phyloP scores from a whole-genome alignment of 1,284 basidiomycete genomes.

The Tylopilus sp. region DNA sequence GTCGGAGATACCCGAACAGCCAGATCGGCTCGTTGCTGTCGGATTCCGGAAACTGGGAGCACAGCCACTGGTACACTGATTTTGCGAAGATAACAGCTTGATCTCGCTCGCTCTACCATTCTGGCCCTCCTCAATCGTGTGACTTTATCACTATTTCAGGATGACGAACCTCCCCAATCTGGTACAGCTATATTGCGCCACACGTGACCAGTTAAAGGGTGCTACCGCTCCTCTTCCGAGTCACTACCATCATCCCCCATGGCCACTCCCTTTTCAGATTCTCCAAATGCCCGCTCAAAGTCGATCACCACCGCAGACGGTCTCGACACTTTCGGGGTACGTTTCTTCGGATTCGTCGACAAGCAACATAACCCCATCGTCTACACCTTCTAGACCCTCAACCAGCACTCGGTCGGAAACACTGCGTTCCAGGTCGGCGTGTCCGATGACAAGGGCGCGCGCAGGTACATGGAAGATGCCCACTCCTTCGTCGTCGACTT shows the following conservation, averaged over 20 bases:
- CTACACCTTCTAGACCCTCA: slow-evolving; percentile 43
- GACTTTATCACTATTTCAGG: neutral
- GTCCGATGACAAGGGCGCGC: slow-evolving; percentile 84
- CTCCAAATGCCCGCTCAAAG: slow-evolving; percentile 67
- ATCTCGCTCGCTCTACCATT: neutral
- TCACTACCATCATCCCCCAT: slow-evolving; percentile 21
- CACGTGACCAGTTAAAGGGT: slow-evolving; percentile 23
- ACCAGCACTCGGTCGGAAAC: slow-evolving; percentile 54
- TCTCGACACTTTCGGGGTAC: slow-evolving; percentile 70
- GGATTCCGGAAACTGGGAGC: neutral
- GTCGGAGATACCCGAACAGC: slow-evolving; percentile 30
- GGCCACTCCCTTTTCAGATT: slow-evolving; percentile 31
- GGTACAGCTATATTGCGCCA: slow-evolving; percentile 9
- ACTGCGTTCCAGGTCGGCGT: slow-evolving; percentile 79
- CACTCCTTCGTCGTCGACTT: slow-evolving; percentile 96
- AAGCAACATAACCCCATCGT: slow-evolving; percentile 3
- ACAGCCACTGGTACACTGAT: too few species aligned
- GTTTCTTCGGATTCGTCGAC: slow-evolving; percentile 25
- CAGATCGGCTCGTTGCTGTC: neutral
- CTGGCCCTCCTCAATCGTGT: neutral
- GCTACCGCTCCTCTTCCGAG: neutral
- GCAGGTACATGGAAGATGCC: slow-evolving; percentile 96
- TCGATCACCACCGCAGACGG: slow-evolving; percentile 68
- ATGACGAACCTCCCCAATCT: slow-evolving; percentile 7
- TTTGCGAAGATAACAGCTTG: too few species aligned